Conservation (phyloP, 495 filamentous ascomycete species). For the Podospora didyma region DNA sequence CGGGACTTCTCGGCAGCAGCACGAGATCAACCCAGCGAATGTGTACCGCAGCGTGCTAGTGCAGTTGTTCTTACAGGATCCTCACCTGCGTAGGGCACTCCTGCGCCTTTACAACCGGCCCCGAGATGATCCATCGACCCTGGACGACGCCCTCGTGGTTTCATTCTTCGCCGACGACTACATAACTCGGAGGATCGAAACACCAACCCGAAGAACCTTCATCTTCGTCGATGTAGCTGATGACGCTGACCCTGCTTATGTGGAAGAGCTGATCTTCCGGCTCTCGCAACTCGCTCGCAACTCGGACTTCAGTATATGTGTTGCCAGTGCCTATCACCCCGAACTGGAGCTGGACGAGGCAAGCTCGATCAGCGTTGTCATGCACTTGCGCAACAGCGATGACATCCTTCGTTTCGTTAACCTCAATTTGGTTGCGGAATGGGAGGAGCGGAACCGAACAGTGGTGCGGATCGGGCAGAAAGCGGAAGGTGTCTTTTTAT, state of each 20-base stretch:
- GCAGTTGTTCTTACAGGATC: constrained; percentile 32
- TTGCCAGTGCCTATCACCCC: constrained; percentile 26
- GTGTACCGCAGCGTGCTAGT: constrained; percentile 33
- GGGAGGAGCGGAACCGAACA: constrained; percentile 28
- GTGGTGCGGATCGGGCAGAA: constrained; percentile 27
- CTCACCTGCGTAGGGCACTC: constrained; percentile 23
- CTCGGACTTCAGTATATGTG: constrained; percentile 36
- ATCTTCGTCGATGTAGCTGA: constrained; percentile 34
- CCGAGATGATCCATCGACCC: constrained; percentile 3
- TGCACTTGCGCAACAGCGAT: constrained; percentile 32
- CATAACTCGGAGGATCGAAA: constrained; percentile 23
- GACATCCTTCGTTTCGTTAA: constrained; percentile 33
- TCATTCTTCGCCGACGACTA: constrained; percentile 38
- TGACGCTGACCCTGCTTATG: constrained; percentile 23
- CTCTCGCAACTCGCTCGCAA: constrained; percentile 31
- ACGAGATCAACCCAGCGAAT: constrained; percentile 16
- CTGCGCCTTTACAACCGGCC: constrained; percentile 16
- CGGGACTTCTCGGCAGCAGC: constrained; percentile 7
- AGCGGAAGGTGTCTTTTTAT: constrained; percentile 31
- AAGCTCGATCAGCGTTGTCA: constrained; percentile 25
- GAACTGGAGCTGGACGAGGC: constrained; percentile 18
- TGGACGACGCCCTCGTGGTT: constrained; percentile 29
- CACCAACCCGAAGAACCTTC: constrained; percentile 27
- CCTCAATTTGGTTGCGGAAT: constrained; percentile 29
- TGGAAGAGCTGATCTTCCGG: constrained; percentile 27